phyloP scores from a whole-genome alignment of 1,284 basidiomycete genomes.

The Rhodotorula sp. region DNA sequence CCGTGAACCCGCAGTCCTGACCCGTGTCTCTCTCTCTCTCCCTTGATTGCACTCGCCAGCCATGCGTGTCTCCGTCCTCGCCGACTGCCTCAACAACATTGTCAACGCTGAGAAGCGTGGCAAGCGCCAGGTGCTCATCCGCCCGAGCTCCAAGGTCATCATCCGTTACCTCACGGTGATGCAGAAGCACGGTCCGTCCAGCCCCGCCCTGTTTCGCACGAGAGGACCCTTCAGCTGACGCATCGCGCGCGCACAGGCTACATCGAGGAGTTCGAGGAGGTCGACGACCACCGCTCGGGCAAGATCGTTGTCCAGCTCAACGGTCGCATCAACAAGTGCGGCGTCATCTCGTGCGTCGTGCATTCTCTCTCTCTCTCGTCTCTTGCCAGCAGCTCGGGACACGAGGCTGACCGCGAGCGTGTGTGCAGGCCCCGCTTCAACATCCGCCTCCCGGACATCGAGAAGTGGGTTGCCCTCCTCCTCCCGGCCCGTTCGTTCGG shows the following conservation, averaged over 20 bases:
- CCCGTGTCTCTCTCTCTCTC: not conserved
- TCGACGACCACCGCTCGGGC: conserved; percentile 98
- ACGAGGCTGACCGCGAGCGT: not conserved
- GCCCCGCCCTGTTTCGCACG: fast-evolving
- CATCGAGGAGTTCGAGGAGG: conserved; percentile 98
- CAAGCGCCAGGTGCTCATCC: conserved; percentile 91
- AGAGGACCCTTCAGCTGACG: not conserved
- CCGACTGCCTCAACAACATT: conserved; percentile 45
- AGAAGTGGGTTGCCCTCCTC: conserved; percentile 89
- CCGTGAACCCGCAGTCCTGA: conserved; percentile 4
- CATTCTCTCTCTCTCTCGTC: conserved; percentile 70
- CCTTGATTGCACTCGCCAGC: conserved; percentile 8
- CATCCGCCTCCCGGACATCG: conserved; percentile 88
- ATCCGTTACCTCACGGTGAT: conserved; percentile 95
- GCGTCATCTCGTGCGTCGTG: conserved; percentile 75
- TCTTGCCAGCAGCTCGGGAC: not conserved
- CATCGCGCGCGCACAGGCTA: conserved; percentile 60
- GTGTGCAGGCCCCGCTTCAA: conserved; percentile 74
- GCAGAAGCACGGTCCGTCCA: conserved; percentile 74
- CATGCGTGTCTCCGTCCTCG: conserved; percentile 47
- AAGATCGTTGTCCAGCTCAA: conserved; percentile 99
- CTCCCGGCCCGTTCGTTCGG: conserved; percentile 95
- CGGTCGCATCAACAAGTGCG: conserved; percentile 94
- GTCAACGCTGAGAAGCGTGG: conserved; percentile 95
- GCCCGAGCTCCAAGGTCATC: conserved; percentile 93